Conservation (phyloP, 2,329 filamentous ascomycete genomes). For the Penicillium rolfsii region DNA sequence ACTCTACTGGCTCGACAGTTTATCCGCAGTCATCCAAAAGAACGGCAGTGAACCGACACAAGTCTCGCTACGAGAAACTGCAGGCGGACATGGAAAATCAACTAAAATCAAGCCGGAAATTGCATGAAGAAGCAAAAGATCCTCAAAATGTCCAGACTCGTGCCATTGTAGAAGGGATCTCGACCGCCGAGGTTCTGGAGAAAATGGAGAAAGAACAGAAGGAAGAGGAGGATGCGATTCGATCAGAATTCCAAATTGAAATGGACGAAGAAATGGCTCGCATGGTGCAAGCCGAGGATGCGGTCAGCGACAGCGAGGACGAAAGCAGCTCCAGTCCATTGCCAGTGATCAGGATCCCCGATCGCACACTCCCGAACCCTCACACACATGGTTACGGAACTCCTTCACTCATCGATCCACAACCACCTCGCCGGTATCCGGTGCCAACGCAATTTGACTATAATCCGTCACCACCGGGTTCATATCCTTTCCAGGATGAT, state of each 20-base stretch:
- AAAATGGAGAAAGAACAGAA: conserved; percentile 37
- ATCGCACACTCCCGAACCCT: conserved; percentile 11
- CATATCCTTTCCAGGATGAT: conserved; percentile 25
- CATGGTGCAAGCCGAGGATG: conserved; percentile 37
- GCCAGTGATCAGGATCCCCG: conserved; percentile 10
- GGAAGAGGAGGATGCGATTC: conserved; percentile 19
- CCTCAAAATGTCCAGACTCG: conserved; percentile 7
- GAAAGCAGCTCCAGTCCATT: background rate
- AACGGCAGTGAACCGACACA: conserved; percentile 10
- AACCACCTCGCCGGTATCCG: background rate
- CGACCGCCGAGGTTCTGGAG: conserved; percentile 17
- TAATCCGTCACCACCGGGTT: background rate
- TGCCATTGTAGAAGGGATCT: background rate
- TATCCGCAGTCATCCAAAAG: conserved; percentile 20
- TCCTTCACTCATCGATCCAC: background rate
- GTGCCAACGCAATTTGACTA: conserved; percentile 9
- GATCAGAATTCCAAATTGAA: conserved; percentile 16
- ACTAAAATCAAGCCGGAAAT: conserved; percentile 6
- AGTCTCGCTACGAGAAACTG: conserved; percentile 15
- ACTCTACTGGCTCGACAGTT: conserved; percentile 15
- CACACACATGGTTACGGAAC: background rate
- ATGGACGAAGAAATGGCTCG: conserved; percentile 46
- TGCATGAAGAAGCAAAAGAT: conserved; percentile 15
- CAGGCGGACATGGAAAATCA: conserved; percentile 9
- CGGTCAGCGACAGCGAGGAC: conserved; percentile 6